Evolutionary conservation across 768 basidiomycete genomes (phyloP).

Genomic region (Cystobasidium ongulense): DNA sequence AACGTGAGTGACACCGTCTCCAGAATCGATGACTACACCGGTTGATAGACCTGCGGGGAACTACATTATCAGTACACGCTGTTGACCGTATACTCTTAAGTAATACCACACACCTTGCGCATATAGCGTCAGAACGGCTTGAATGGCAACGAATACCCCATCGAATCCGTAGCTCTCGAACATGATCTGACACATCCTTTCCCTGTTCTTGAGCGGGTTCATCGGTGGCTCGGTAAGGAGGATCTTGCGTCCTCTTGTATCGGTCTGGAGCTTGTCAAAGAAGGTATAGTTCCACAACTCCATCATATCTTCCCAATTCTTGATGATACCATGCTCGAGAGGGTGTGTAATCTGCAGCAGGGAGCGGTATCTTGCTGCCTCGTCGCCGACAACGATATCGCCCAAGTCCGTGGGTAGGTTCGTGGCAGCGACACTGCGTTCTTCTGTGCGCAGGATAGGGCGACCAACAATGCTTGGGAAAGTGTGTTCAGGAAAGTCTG

Average conservation of each 20-base stretch:
- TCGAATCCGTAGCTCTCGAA: constrained; percentile 97
- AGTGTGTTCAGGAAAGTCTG: constrained; percentile 83
- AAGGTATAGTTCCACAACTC: constrained; percentile 98
- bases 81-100: neutral
- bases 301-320: constrained; percentile 99
- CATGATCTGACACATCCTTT: constrained; percentile 96
- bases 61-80: too few species aligned
- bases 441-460: constrained; percentile 55
- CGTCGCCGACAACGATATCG: constrained; percentile 97
- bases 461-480: constrained; percentile 96
- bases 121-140: constrained; percentile 94
- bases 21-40: constrained; percentile 97
- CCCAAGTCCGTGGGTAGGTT: constrained; percentile 13
- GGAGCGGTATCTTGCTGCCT: constrained; percentile 85
- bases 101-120: constrained; percentile 70
- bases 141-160: constrained; percentile 94
- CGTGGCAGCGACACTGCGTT: constrained; percentile 18
- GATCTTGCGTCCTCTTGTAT: constrained; percentile 77
- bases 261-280: constrained; percentile 81
- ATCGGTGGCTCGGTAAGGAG: constrained; percentile 96
- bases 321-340: constrained; percentile 98
- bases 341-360: constrained; percentile 95
- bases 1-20: constrained; percentile 98
- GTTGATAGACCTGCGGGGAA: constrained; percentile 71
- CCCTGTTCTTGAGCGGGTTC: constrained; percentile 90